Conservation (phyloP, 352 stramenopile species). For the Phytophthora citricola region DNA sequence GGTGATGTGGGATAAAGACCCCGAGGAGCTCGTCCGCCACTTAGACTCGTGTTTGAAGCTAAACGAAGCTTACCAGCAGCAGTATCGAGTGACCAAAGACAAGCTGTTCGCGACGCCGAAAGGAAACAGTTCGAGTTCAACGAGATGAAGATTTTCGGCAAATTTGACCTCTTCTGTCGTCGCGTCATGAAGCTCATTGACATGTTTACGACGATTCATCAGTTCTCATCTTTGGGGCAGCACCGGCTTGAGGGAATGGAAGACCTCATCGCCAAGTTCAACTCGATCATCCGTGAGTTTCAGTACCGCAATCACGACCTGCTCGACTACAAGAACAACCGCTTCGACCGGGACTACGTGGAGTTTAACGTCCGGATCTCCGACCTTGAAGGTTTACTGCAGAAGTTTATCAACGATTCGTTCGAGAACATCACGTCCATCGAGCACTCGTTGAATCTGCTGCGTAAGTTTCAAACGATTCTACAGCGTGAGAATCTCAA, state of each 20-base stretch:
- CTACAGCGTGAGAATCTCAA: slow-evolving; percentile 98
- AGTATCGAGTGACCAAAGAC: slow-evolving; percentile 97
- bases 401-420: slow-evolving; percentile 99
- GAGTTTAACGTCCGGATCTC: slow-evolving; percentile 97
- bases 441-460: slow-evolving; percentile 95
- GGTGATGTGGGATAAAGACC: slow-evolving; percentile 95
- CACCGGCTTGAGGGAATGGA: slow-evolving; percentile 95
- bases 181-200: slow-evolving; percentile 99
- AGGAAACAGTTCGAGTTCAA: slow-evolving; percentile 99
- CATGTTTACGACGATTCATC: slow-evolving; percentile 99
- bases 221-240: slow-evolving; percentile 93
- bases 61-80: slow-evolving; percentile 98
- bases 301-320: slow-evolving; percentile 97
- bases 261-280: slow-evolving; percentile 94
- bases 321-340: slow-evolving; percentile 99
- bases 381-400: slow-evolving; percentile 96
- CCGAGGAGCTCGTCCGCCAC: slow-evolving; percentile 94
- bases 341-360: slow-evolving; percentile 97
- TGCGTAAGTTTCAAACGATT: slow-evolving; percentile 98
- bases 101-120: slow-evolving; percentile 96
- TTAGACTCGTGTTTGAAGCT: slow-evolving; percentile 97
- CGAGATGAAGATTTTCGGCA: slow-evolving; percentile 99
- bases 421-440: slow-evolving; percentile 99
- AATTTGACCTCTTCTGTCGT: slow-evolving; percentile 98
- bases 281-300: slow-evolving; percentile 97